A percentile compares a stretch with the other conserved stretches of the same genome.
Conservation (phyloP, 2,329 filamentous ascomycete genomes). For the Leptoxyphium fumago region DNA sequence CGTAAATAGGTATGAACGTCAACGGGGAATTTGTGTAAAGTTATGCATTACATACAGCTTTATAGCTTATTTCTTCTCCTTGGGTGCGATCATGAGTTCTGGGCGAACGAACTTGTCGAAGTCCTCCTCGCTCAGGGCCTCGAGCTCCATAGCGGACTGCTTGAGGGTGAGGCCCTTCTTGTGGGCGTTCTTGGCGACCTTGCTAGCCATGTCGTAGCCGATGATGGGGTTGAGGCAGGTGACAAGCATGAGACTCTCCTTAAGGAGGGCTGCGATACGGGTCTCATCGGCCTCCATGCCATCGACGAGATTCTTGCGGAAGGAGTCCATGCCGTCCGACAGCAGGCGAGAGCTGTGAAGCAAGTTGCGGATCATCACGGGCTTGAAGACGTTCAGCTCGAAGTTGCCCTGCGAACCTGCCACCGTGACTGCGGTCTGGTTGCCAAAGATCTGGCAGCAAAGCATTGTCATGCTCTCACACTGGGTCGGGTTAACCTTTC, state of each 20-base stretch:
- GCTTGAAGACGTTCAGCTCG: constrained; percentile 98
- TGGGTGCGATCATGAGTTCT: constrained; percentile 87
- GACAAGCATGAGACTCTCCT: constrained; percentile 96
- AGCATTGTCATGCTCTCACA: constrained; percentile 97
- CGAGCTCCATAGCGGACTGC: constrained; percentile 82
- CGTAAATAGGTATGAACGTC: too few species aligned
- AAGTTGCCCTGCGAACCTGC: constrained; percentile 97
- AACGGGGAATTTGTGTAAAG: too few species aligned
- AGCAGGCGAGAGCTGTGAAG: constrained; percentile 83
- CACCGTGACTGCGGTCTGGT: constrained; percentile 84
- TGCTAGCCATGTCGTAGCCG: constrained; percentile 92
- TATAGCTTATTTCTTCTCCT: constrained; percentile 41
- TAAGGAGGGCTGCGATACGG: constrained; percentile 76
- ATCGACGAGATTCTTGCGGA: constrained; percentile 81
- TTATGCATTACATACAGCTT: too few species aligned
- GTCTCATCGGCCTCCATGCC: constrained; percentile 88
- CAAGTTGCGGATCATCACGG: constrained; percentile 85
- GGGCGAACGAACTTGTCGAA: constrained; percentile 83
- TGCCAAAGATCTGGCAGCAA: constrained; percentile 94
- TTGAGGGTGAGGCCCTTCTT: constrained; percentile 95
- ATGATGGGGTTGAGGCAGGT: constrained; percentile 97
- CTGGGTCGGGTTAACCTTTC: constrained; percentile 98
- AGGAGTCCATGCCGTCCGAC: constrained; percentile 83
- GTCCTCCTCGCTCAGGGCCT: constrained; percentile 75
- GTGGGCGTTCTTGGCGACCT: constrained; percentile 96